A percentile compares a stretch with the other conserved stretches of the same genome.
Evolutionary conservation across 2,329 filamentous ascomycete species (phyloP).

Genomic region (Diaporthe australafricana): DNA sequence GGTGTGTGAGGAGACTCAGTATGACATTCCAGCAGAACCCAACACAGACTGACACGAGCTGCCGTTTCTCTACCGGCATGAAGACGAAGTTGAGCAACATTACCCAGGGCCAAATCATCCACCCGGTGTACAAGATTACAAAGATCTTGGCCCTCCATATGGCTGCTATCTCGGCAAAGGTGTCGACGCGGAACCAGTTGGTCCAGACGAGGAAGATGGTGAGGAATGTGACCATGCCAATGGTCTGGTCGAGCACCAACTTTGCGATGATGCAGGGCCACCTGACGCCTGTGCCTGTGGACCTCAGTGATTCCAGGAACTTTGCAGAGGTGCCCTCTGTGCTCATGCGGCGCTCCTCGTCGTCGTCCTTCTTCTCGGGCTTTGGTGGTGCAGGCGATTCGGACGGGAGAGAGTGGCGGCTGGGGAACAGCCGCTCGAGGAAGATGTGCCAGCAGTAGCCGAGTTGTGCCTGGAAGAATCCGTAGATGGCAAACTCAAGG

Average conservation of each 20-base stretch:
- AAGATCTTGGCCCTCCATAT: conserved; percentile 40
- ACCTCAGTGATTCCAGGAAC: conserved; percentile 25
- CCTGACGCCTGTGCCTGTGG: conserved; percentile 35
- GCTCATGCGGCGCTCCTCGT: conserved; percentile 36
- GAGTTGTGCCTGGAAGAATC: conserved; percentile 42
- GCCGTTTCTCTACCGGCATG: conserved; percentile 42
- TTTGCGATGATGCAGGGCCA: conserved; percentile 42
- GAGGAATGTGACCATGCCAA: conserved; percentile 40
- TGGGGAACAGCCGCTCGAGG: conserved; percentile 42
- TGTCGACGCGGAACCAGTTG: conserved; percentile 41
- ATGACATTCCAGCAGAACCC: conserved; percentile 45
- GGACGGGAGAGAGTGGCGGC: conserved; percentile 26
- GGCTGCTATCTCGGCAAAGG: conserved; percentile 35
- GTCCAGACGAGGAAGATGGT: conserved; percentile 42
- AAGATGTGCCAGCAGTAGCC: conserved; percentile 43
- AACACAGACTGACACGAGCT: conserved; percentile 42
- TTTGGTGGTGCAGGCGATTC: conserved; percentile 26
- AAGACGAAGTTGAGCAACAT: conserved; percentile 43
- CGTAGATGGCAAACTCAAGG: conserved; percentile 43
- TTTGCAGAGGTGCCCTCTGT: conserved; percentile 35
- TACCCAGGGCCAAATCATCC: conserved; percentile 43
- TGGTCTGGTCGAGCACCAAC: conserved; percentile 43
- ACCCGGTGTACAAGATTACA: conserved; percentile 40
- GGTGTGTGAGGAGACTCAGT: conserved; percentile 38
- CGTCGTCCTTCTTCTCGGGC: conserved; percentile 38